Percentiles rank a stretch among this genome's conserved stretches.
Evolutionary conservation across 306 rosid species (phyloP).

Genomic region (Herpetospermum pedunculosum): DNA sequence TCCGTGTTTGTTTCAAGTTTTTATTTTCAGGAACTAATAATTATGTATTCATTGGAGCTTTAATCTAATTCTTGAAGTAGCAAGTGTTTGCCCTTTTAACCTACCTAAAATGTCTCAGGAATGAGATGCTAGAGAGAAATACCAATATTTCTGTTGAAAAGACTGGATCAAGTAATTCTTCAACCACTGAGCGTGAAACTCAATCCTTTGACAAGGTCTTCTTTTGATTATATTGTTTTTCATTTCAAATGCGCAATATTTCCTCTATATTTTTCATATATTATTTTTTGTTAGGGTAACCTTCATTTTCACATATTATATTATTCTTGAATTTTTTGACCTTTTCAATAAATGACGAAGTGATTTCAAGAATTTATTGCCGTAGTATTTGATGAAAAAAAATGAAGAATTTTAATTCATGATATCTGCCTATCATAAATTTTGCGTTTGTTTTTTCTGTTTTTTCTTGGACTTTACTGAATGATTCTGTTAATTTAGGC

Average conservation of each 20-base stretch:
- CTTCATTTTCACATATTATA: not conserved
- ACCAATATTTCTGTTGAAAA: slow-evolving; percentile 22
- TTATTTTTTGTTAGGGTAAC: not conserved
- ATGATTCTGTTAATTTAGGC: slow-evolving; percentile 42
- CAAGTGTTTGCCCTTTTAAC: not conserved
- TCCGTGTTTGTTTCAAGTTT: not conserved
- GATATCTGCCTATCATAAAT: not conserved
- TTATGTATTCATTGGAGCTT: not conserved
- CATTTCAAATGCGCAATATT: not conserved
- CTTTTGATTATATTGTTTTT: slow-evolving; percentile 5
- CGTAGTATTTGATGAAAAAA: not conserved
- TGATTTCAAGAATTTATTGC: not conserved
- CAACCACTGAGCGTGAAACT: slow-evolving; percentile 32
- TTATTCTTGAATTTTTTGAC: not conserved
- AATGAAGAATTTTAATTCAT: not conserved
- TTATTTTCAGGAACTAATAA: not conserved
- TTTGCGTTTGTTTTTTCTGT: not conserved
- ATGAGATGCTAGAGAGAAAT: slow-evolving; percentile 28
- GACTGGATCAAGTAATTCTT: slow-evolving; percentile 26
- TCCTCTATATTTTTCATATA: not conserved
- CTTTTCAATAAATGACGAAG: not conserved
- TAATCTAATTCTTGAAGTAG: not conserved
- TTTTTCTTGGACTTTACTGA: not conserved
- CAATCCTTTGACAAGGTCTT: slow-evolving; percentile 84
- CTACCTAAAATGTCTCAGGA: slow-evolving; percentile 43